phyloP scores from a whole-genome alignment of 2,329 filamentous ascomycete species.

The Tolypocladium album region DNA sequence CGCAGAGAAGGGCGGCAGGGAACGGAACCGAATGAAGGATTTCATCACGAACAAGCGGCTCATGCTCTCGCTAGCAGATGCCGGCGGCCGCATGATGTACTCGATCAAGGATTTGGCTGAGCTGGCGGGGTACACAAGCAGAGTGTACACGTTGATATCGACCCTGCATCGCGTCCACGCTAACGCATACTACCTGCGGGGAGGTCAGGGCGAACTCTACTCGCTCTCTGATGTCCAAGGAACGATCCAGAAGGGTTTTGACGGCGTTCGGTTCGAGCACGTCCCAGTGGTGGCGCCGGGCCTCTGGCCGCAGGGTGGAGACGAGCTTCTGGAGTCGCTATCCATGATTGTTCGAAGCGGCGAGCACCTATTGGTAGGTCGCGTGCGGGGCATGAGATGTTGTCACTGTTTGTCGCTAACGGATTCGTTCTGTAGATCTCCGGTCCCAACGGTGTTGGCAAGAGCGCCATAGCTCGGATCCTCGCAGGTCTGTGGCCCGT shows the following conservation, averaged over 20 bases:
- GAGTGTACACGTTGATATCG: conserved; percentile 91
- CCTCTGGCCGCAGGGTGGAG: conserved; percentile 80
- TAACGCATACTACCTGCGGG: conserved; percentile 65
- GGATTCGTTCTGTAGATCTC: conserved; percentile 48
- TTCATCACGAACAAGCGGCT: conserved; percentile 99
- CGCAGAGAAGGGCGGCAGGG: conserved; percentile 45
- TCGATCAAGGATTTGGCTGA: conserved; percentile 97
- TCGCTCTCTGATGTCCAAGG: conserved; percentile 87
- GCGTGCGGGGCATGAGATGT: no score
- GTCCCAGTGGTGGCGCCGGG: conserved; percentile 86
- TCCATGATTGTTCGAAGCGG: conserved; percentile 83
- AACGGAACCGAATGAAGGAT: conserved; percentile 87
- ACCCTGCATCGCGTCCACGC: conserved; percentile 91
- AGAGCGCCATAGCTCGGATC: conserved; percentile 77
- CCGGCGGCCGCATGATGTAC: conserved; percentile 98
- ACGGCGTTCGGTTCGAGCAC: conserved; percentile 85
- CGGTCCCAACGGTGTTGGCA: conserved; percentile 88
- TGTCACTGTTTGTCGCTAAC: conserved; percentile 6
- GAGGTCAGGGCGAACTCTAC: conserved; percentile 66
- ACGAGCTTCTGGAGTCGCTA: conserved; percentile 80
- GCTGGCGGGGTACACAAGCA: conserved; percentile 87
- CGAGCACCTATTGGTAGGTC: conserved; percentile 67
- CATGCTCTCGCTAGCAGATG: conserved; percentile 94
- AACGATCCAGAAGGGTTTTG: conserved; percentile 88
- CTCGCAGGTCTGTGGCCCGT: conserved; percentile 92